phyloP scores from a whole-genome alignment of 805 yeast species.

The Yarrowia deformans region DNA sequence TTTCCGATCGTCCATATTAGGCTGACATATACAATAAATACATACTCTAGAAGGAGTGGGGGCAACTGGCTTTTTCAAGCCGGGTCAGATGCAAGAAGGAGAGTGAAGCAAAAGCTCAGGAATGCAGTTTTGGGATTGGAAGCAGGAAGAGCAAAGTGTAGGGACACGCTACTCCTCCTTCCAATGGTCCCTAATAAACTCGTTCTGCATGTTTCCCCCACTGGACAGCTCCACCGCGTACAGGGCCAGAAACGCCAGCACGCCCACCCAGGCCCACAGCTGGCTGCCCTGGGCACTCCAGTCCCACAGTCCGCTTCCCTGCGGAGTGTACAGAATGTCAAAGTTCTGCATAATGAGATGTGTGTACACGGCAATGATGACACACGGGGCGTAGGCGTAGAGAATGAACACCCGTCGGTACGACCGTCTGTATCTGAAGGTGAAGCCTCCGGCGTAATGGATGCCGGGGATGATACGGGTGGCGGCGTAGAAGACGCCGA shows the following conservation, averaged over 20 bases:
- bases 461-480: slow-evolving; percentile 90
- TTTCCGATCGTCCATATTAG: not conserved
- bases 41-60: slow-evolving; percentile 30
- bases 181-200: slow-evolving; percentile 36
- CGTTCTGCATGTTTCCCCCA: slow-evolving; percentile 42
- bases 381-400: slow-evolving; percentile 91
- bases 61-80: slow-evolving; percentile 9
- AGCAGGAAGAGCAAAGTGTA: too few species aligned
- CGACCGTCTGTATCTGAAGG: slow-evolving; percentile 36
- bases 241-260: slow-evolving; percentile 77
- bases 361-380: slow-evolving; percentile 93
- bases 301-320: slow-evolving; percentile 29
- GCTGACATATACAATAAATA: slow-evolving; percentile 26
- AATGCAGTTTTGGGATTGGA: slow-evolving; percentile 2
- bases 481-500: slow-evolving; percentile 85
- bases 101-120: not conserved
- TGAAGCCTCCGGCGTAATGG: slow-evolving; percentile 45
- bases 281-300: slow-evolving; percentile 61
- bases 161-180: slow-evolving; percentile 1
- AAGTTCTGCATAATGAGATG: slow-evolving; percentile 90
- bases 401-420: slow-evolving; percentile 53
- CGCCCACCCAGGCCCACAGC: slow-evolving; percentile 97
- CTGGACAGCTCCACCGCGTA: slow-evolving; percentile 76
- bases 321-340: slow-evolving; percentile 59
- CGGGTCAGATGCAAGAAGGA: slow-evolving; percentile 13